Conservation (phyloP, 192 early-diverging fungal genomes). For the Phycomyces blakesleeanus region DNA sequence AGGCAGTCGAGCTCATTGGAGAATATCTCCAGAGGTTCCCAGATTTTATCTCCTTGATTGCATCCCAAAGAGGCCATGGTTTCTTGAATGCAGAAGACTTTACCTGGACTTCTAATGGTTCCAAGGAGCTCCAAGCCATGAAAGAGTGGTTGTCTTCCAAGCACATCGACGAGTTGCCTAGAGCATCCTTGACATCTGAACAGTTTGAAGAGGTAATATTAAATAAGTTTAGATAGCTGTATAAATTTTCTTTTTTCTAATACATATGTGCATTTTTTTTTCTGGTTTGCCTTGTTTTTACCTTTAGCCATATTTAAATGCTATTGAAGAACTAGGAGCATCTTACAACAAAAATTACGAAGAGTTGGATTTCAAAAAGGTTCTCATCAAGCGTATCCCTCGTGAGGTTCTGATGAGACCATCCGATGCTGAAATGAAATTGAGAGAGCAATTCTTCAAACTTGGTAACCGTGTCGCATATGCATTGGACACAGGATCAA, state of each 20-base stretch:
- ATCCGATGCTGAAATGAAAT: conserved; percentile 63
- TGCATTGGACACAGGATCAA: conserved; percentile 62
- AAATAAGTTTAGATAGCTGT: background rate
- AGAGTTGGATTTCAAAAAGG: conserved; percentile 35
- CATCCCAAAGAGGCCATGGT: background rate
- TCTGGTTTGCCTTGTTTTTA: background rate
- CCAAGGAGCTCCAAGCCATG: conserved; percentile 48
- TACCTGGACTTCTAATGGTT: conserved; percentile 27
- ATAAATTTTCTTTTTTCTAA: background rate
- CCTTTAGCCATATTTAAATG: conserved; percentile 48
- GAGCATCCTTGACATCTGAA: conserved; percentile 57
- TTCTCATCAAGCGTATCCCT: conserved; percentile 47
- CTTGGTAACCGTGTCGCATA: conserved; percentile 88
- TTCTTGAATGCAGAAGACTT: conserved; percentile 24
- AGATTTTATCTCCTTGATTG: conserved; percentile 37
- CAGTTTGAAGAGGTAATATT: conserved; percentile 59
- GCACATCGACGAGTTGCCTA: conserved; percentile 60
- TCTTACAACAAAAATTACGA: conserved; percentile 36
- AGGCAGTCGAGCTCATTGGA: conserved; percentile 69
- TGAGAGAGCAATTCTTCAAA: conserved; percentile 73
- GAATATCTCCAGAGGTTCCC: conserved; percentile 64
- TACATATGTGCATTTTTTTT: conserved; percentile 4
- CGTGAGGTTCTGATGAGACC: conserved; percentile 71
- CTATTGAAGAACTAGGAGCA: conserved; percentile 57
- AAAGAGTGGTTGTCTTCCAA: conserved; percentile 62